Evolutionary conservation across 2,329 filamentous ascomycete species (phyloP).

Genomic region (Tolypocladium amazonense): DNA sequence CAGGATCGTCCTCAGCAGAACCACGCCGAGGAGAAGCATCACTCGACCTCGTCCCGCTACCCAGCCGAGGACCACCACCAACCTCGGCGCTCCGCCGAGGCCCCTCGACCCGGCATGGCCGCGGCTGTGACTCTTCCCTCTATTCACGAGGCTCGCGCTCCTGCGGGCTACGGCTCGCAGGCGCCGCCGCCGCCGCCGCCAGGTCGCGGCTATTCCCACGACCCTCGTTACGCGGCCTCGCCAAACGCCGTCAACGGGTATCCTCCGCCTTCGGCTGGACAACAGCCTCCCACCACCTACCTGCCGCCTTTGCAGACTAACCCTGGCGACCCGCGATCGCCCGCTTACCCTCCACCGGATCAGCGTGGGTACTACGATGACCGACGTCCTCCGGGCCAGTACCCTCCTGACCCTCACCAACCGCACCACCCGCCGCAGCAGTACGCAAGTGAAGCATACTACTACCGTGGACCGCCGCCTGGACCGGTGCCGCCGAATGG

Average conservation of each 20-base stretch:
- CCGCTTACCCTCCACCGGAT: slow-evolving; percentile 28
- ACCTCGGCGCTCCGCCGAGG: slow-evolving; percentile 6
- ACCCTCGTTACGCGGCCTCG: slow-evolving; percentile 28
- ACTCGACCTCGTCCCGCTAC: slow-evolving; percentile 3
- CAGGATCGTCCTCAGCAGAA: slow-evolving; percentile 24
- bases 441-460: slow-evolving; percentile 23
- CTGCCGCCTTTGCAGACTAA: slow-evolving; percentile 26
- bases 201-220: slow-evolving; percentile 20
- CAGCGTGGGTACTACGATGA: slow-evolving; percentile 27
- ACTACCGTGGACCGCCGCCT: slow-evolving; percentile 17
- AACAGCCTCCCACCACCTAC: slow-evolving; percentile 19
- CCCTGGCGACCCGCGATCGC: slow-evolving; percentile 20
- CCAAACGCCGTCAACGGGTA: slow-evolving; percentile 36
- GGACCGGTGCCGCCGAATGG: slow-evolving; percentile 18
- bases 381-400: slow-evolving; percentile 18
- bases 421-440: slow-evolving; percentile 5
- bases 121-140: slow-evolving; percentile 36
- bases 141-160: slow-evolving; percentile 34
- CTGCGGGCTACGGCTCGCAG: slow-evolving; percentile 17
- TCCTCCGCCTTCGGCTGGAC: slow-evolving; percentile 25
- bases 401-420: slow-evolving; percentile 12
- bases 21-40: slow-evolving; percentile 21
- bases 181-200: slow-evolving; percentile 6
- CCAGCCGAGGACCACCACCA: background rate
- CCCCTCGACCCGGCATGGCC: slow-evolving; percentile 26